These are phyloP conservation scores for Pseudogymnoascus sp. DNA, from an alignment of 2,329 filamentous ascomycete species.

Conservation along the genomic window DNA sequence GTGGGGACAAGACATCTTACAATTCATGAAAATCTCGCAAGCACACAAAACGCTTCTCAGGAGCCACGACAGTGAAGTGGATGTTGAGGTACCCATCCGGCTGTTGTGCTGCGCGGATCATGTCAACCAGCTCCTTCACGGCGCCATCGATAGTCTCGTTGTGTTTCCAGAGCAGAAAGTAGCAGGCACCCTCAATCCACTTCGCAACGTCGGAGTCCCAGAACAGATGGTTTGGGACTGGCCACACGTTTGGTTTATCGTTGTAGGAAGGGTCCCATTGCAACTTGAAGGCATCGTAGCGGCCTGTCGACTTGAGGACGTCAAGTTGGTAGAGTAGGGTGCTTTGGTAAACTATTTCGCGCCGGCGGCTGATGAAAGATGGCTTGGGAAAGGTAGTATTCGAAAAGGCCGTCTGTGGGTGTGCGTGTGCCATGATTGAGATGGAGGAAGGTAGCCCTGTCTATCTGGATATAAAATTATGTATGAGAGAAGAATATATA, in stretches of 20 bases:
- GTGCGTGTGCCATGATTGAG: slow-evolving; percentile 28
- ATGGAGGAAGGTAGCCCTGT: background rate
- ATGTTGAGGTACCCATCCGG: slow-evolving; percentile 58
- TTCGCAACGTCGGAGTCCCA: slow-evolving; percentile 55
- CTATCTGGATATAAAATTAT: background rate
- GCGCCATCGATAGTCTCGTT: slow-evolving; percentile 44
- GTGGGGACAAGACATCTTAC: slow-evolving; percentile 31
- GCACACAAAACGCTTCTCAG: slow-evolving; percentile 50
- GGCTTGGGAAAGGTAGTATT: slow-evolving; percentile 30
- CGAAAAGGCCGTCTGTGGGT: slow-evolving; percentile 38
- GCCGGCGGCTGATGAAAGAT: slow-evolving; percentile 34
- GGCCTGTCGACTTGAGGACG: slow-evolving; percentile 47
- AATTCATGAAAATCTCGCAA: slow-evolving; percentile 57
- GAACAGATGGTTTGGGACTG: slow-evolving; percentile 52
- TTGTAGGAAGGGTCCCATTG: slow-evolving; percentile 50
- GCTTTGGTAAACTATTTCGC: slow-evolving; percentile 37
- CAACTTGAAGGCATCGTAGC: slow-evolving; percentile 53
- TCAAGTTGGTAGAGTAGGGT: slow-evolving; percentile 48
- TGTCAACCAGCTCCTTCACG: slow-evolving; percentile 50
- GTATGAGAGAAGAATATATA: slow-evolving; percentile 1
- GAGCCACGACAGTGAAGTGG: slow-evolving; percentile 55
- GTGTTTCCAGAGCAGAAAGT: slow-evolving; percentile 41
- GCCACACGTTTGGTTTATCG: slow-evolving; percentile 45
- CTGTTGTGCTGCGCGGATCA: slow-evolving; percentile 52
- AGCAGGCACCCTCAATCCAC: slow-evolving; percentile 58